Conservation (phyloP, 345 rosid species). For the Jatropha curcas region DNA sequence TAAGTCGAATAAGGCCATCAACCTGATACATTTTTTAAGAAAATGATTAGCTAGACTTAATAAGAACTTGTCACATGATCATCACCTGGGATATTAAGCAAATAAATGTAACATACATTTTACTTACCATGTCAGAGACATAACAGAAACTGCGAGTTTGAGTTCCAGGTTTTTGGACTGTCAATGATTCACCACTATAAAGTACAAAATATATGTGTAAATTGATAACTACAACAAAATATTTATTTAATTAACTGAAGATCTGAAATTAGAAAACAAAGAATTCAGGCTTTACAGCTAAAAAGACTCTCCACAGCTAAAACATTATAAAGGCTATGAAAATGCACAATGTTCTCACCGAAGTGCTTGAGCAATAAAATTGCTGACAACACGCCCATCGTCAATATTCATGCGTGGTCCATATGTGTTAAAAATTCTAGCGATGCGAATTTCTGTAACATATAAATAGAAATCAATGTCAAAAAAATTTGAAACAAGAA, state of each 20-base stretch:
- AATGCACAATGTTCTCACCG: constrained; percentile 46
- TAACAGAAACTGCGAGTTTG: constrained; percentile 98
- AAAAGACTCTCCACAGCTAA: background rate
- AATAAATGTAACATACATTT: background rate
- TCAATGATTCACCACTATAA: constrained; percentile 79
- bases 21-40: constrained; percentile 40
- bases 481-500: background rate
- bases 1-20: constrained; percentile 92
- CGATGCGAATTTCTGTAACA: constrained; percentile 83
- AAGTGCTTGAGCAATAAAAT: constrained; percentile 98
- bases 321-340: background rate
- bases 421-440: constrained; percentile 96
- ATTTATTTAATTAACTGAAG: background rate
- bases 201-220: constrained; percentile 7
- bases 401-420: constrained; percentile 99
- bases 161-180: constrained; percentile 93
- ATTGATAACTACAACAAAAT: background rate
- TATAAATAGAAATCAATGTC: constrained; percentile 7
- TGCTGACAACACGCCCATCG: constrained; percentile 99
- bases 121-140: constrained; percentile 86
- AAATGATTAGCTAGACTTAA: background rate
- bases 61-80: background rate
- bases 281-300: background rate
- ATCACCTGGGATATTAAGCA: background rate
- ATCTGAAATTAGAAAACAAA: background rate